These are phyloP conservation scores for Bromus sterilis DNA, from an alignment of 176 grass and related monocot genomes.

Conservation along the genomic window DNA sequence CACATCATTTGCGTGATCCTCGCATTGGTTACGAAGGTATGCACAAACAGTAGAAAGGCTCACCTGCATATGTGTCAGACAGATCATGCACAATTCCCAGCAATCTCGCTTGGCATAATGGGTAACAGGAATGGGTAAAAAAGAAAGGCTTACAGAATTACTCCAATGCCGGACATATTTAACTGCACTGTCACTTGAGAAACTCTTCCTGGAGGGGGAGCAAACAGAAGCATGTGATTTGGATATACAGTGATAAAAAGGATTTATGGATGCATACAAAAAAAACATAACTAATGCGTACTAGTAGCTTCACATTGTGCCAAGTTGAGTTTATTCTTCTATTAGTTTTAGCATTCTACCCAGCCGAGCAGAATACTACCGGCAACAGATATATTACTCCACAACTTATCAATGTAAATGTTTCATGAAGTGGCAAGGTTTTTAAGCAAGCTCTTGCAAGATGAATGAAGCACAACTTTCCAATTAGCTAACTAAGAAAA, in stretches of 20 bases:
- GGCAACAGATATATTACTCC: not conserved
- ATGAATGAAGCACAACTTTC: not conserved
- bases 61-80: no score
- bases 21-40: no score
- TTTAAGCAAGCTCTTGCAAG: not conserved
- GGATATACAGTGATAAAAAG: not conserved
- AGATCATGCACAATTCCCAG: no score
- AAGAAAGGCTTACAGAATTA: not conserved
- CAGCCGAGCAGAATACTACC: not conserved
- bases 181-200: not conserved
- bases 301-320: no score
- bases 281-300: no score
- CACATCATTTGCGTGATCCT: no score
- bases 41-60: no score
- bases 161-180: not conserved
- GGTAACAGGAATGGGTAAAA: not conserved
- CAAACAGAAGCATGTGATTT: not conserved
- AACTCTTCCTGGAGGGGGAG: not conserved
- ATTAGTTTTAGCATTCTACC: not conserved
- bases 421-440: not conserved
- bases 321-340: no score
- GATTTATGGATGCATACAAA: not conserved
- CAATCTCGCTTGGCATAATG: no score
- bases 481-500: no score
- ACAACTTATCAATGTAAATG: not conserved